Base-by-base conservation (phyloP, 352 stramenopile genomes). In the Halophytophthora polymorphica region DNA sequence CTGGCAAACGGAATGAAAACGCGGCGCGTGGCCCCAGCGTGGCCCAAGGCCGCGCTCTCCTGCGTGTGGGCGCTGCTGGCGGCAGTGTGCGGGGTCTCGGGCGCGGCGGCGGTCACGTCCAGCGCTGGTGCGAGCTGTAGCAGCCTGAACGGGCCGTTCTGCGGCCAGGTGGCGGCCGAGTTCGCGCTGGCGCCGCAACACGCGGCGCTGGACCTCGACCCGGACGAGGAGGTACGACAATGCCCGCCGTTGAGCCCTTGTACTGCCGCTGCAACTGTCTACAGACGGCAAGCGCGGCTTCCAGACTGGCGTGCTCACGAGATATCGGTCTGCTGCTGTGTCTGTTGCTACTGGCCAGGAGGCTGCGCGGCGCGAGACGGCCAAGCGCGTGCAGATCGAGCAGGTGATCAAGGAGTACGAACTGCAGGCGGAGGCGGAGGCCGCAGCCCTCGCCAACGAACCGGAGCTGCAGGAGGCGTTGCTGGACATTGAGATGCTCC, bases 121-220 rank as follows among this genome's bases (percentile, higher is more conserved):
- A 17, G 10, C 1, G 6, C 38, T n/a, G 22, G 33, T 2, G 19
- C 13, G 7, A 43, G 46, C 7, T 91, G 80, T 54, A 91, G 77
- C 53, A 89, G 77, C 31, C 61, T 84, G 11, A 89, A 81, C n/a
- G 80, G 80, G 13, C 80, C 80, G 19, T 91, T 75, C 35, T 91
- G 80, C 34, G 36, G 23, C 1, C 61, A 38, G 22, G 38, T 74
- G 0, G 61, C 51, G 2, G 36, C 45, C 19, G 61, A 61, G 29
- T 76, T 79, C 43, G 46, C 56, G 34, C 14, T 52, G 14, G 48
- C 75, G 21, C 73, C 77, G 21, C 45, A 21, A 11, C 69, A 91
- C 45, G 70, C 70, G 15, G 33, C 34, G 3, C 36, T 64, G 13
- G 75, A 79, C 37, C 66, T 91, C 19, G 71, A 81, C 34, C 37